phyloP scores from a whole-genome alignment of 768 basidiomycete genomes.

The Porphyrellus cyaneotinctus region DNA sequence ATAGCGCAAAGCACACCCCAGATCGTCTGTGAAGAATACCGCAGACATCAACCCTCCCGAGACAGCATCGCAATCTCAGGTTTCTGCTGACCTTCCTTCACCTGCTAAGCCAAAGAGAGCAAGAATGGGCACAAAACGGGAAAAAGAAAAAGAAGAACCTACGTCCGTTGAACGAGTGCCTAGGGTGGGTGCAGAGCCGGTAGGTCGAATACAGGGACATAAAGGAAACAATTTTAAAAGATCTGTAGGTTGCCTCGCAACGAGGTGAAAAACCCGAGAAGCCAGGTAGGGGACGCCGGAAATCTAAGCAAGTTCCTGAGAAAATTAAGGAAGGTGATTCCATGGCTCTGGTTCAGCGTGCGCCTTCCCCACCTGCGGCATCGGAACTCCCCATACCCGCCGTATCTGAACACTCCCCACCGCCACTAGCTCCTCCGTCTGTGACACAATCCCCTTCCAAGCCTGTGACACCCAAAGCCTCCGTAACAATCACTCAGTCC shows the following conservation, averaged over 20 bases:
- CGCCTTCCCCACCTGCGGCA: slow-evolving; percentile 11
- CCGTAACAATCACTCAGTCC: slow-evolving; percentile 33
- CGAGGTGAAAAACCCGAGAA: slow-evolving; percentile 15
- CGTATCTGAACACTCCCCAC: slow-evolving; percentile 12
- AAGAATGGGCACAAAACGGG: slow-evolving; percentile 27
- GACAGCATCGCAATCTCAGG: slow-evolving; percentile 11
- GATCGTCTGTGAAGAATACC: slow-evolving; percentile 13
- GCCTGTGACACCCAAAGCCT: slow-evolving; percentile 32
- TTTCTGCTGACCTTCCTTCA: slow-evolving; percentile 18
- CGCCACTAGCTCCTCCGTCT: slow-evolving; percentile 4
- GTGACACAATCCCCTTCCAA: slow-evolving; percentile 15
- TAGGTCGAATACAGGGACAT: slow-evolving; percentile 11
- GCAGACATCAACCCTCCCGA: slow-evolving; percentile 13
- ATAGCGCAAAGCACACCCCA: slow-evolving; percentile 31
- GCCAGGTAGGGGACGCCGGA: slow-evolving; percentile 24
- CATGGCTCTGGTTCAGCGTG: slow-evolving; percentile 4
- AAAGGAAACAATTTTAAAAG: background rate
- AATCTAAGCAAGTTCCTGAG: slow-evolving; percentile 11
- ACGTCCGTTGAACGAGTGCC: slow-evolving; percentile 3
- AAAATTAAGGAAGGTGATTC: slow-evolving; percentile 18
- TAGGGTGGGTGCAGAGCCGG: slow-evolving; percentile 6
- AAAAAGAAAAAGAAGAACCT: slow-evolving; percentile 25
- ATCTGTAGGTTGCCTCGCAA: slow-evolving; percentile 9
- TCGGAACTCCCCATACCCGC: slow-evolving; percentile 14
- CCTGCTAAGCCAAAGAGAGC: slow-evolving; percentile 30